Conservation (phyloP, 108 stramenopile species). For the Hondaea fermentalgiana region DNA sequence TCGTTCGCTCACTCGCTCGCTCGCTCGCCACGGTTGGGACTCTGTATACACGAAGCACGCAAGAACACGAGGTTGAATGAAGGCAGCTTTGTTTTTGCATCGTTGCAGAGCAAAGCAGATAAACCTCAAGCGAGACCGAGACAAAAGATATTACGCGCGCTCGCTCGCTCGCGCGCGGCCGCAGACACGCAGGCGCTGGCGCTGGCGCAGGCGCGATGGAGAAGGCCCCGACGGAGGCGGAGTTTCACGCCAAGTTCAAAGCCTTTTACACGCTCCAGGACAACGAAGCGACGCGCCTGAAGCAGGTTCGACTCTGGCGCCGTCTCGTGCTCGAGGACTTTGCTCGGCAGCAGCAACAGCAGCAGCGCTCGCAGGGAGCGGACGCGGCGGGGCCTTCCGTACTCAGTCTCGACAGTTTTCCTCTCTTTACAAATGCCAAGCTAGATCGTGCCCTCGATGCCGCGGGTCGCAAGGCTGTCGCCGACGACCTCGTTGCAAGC, state of each 20-base stretch:
- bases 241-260: not conserved
- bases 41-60: too few relatives aligned
- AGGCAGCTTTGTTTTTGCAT: too few relatives aligned
- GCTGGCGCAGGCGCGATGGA: not conserved
- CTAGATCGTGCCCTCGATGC: not conserved
- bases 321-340: not conserved
- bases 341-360: not conserved
- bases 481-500: not conserved
- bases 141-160: too few relatives aligned
- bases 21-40: too few relatives aligned
- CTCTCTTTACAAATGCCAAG: not conserved
- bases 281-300: not conserved
- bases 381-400: not conserved
- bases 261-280: not conserved
- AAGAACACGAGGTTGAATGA: too few relatives aligned
- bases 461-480: not conserved
- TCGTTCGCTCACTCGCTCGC: too few relatives aligned
- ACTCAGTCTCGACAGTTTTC: not conserved
- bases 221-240: not conserved
- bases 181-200: too few relatives aligned
- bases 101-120: too few relatives aligned
- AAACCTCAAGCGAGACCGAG: too few relatives aligned
- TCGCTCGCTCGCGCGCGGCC: too few relatives aligned
- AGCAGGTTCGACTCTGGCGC: not conserved
- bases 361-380: not conserved